Evolutionary conservation across 2,329 filamentous ascomycete genomes (phyloP).

Genomic region (Phyllosticta citrichinensis): DNA sequence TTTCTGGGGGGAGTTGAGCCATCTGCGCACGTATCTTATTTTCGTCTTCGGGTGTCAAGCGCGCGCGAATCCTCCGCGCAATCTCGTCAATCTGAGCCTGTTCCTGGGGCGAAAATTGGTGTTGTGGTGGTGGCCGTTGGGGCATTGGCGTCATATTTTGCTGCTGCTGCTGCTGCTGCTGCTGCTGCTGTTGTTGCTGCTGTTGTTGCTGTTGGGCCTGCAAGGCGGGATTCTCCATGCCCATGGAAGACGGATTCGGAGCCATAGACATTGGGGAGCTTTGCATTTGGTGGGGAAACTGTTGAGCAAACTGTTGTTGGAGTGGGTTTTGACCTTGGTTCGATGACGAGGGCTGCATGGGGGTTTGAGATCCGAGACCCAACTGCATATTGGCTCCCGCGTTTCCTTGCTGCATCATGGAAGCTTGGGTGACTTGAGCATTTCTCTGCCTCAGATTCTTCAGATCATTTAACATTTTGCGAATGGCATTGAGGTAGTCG

Average conservation of each 20-base stretch:
- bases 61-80: conserved; percentile 37
- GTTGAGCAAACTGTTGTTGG: conserved; percentile 34
- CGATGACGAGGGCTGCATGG: conserved; percentile 23
- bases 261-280: conserved; percentile 37
- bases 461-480: not conserved
- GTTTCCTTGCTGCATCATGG: conserved; percentile 6
- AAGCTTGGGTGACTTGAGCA: conserved; percentile 1
- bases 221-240: conserved; percentile 19
- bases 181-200: conserved; percentile 23
- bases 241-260: conserved; percentile 23
- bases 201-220: conserved; percentile 18
- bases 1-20: conserved; percentile 37
- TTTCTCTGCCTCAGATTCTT: conserved; percentile 4
- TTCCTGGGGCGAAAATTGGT: conserved; percentile 8
- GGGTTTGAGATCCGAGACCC: conserved; percentile 27
- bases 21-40: conserved; percentile 32
- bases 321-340: conserved; percentile 34
- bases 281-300: conserved; percentile 42
- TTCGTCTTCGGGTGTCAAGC: conserved; percentile 40
- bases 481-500: not conserved
- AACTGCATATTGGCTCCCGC: conserved; percentile 12
- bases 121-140: conserved; percentile 13
- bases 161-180: conserved; percentile 3
- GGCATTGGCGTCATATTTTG: conserved; percentile 14
- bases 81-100: conserved; percentile 23